Conservation (phyloP, 129 eudicot species). For the Lonicera japonica region DNA sequence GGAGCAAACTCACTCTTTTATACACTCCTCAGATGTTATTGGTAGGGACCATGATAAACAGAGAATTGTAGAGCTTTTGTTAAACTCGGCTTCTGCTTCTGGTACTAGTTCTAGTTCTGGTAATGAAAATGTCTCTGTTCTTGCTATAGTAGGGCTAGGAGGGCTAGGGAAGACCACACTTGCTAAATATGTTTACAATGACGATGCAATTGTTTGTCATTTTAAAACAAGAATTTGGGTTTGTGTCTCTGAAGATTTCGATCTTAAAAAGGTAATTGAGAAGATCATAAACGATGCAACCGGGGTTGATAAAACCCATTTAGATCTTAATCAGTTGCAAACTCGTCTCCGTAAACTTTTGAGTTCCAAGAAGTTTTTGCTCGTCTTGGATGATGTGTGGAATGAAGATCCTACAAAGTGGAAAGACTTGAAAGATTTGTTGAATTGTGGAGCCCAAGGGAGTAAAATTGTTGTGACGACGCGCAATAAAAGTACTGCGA, state of each 20-base stretch:
- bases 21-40: background rate
- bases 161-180: slow-evolving; percentile 15
- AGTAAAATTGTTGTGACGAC: slow-evolving; percentile 5
- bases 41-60: slow-evolving; percentile 14
- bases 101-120: background rate
- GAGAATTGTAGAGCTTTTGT: background rate
- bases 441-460: background rate
- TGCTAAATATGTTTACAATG: slow-evolving; percentile 4
- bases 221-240: slow-evolving; percentile 6
- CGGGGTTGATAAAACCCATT: background rate
- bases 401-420: slow-evolving; percentile 7
- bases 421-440: background rate
- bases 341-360: background rate
- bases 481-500: background rate
- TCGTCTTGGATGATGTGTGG: slow-evolving; percentile 14
- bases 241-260: slow-evolving; percentile 4
- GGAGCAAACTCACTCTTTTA: slow-evolving; percentile 18
- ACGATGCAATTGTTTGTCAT: background rate
- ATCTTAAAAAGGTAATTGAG: background rate
- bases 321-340: background rate
- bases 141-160: background rate
- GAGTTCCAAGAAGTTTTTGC: background rate
- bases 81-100: background rate
- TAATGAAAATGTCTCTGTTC: background rate
- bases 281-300: background rate